A percentile compares a stretch with the other conserved stretches of the same genome.
These are phyloP conservation scores for Choanephora cucurbitarum DNA, from an alignment of 371 early-diverging fungal genomes.

Conservation along the genomic window DNA sequence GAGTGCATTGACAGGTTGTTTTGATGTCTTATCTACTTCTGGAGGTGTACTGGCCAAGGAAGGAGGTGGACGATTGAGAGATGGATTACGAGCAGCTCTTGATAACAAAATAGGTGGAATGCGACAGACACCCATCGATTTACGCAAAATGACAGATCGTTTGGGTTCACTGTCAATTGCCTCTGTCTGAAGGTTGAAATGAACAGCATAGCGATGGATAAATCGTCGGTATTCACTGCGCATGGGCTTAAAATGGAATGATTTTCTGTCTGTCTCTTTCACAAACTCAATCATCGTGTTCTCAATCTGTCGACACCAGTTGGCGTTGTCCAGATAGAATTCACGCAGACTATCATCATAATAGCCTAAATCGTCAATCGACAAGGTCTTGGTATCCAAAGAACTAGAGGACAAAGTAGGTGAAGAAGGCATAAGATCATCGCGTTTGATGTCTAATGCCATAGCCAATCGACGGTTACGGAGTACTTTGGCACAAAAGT, in stretches of 20 bases:
- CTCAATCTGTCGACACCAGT: conserved; percentile 70
- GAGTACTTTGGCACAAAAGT: conserved; percentile 70
- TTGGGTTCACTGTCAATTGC: conserved; percentile 76
- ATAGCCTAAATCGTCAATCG: conserved; percentile 55
- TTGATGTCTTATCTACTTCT: too few relatives aligned
- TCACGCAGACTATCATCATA: conserved; percentile 61
- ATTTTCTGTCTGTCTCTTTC: conserved; percentile 47
- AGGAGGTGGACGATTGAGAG: conserved; percentile 40
- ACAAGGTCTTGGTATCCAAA: not conserved
- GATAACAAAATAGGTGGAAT: conserved; percentile 45
- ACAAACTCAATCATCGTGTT: conserved; percentile 60
- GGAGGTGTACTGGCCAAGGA: conserved; percentile 16
- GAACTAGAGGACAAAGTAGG: not conserved
- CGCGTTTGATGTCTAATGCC: conserved; percentile 65
- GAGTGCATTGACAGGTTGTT: conserved; percentile 58
- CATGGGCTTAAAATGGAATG: conserved; percentile 71
- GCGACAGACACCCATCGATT: conserved; percentile 40
- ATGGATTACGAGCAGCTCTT: conserved; percentile 40
- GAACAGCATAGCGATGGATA: conserved; percentile 69
- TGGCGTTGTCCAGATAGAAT: conserved; percentile 56
- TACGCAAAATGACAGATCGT: conserved; percentile 67
- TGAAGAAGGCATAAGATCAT: conserved; percentile 16
- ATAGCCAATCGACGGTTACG: conserved; percentile 73
- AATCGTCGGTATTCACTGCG: conserved; percentile 63
- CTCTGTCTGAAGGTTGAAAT: conserved; percentile 65